phyloP scores from a whole-genome alignment of 352 stramenopile species.

The Phytopythium ostracodes region DNA sequence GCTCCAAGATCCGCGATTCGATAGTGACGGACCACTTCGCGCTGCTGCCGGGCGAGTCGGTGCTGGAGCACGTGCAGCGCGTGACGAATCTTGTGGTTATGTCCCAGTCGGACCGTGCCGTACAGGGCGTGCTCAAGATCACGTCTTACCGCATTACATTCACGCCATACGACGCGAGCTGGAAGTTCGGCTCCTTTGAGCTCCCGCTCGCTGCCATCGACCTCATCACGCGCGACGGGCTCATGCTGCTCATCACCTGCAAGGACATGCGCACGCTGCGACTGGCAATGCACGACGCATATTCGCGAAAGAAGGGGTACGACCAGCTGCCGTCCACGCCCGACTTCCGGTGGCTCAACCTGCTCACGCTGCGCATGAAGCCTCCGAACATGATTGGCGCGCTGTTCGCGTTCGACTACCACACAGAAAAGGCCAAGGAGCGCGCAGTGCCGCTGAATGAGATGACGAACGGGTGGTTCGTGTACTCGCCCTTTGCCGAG shows the following conservation, averaged over 20 bases:
- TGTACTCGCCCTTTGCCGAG: slow-evolving; percentile 79
- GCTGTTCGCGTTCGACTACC: slow-evolving; percentile 83
- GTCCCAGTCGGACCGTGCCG: slow-evolving; percentile 72
- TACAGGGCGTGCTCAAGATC: slow-evolving; percentile 85
- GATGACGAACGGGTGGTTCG: slow-evolving; percentile 77
- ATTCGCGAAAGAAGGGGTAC: slow-evolving; percentile 78
- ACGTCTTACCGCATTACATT: slow-evolving; percentile 83
- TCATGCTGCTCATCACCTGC: slow-evolving; percentile 79
- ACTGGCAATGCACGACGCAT: slow-evolving; percentile 83
- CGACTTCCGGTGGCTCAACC: slow-evolving; percentile 75
- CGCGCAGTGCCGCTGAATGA: slow-evolving; percentile 21
- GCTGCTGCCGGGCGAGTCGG: slow-evolving; percentile 56
- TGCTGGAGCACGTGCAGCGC: slow-evolving; percentile 78
- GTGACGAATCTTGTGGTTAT: slow-evolving; percentile 86
- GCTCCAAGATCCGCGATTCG: slow-evolving; percentile 52
- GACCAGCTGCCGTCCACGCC: slow-evolving; percentile 71
- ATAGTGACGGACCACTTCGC: slow-evolving; percentile 61
- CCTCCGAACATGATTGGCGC: slow-evolving; percentile 66
- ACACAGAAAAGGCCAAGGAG: slow-evolving; percentile 58
- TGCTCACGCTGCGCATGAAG: slow-evolving; percentile 76
- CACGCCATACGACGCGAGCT: slow-evolving; percentile 78
- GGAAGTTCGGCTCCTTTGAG: slow-evolving; percentile 85
- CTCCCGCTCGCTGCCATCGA: slow-evolving; percentile 76
- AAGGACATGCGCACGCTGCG: slow-evolving; percentile 80
- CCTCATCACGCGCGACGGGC: slow-evolving; percentile 66